Conservation (phyloP, 495 filamentous ascomycete genomes). For the Aspergillus indologenus region DNA sequence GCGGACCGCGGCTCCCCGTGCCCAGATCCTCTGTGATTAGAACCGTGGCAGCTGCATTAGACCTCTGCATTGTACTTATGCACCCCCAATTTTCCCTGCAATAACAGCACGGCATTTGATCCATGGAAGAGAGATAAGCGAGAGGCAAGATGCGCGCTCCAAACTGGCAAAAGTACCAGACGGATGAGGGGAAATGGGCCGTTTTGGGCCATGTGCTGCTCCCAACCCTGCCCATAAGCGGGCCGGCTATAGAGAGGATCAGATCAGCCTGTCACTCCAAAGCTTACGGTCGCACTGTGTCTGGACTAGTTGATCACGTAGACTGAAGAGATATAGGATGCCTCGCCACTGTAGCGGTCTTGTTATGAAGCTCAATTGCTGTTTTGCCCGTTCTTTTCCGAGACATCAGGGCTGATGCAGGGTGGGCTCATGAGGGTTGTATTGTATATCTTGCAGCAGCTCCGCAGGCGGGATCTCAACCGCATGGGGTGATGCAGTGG, state of each 20-base stretch:
- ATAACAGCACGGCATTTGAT: background rate
- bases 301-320: background rate
- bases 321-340: background rate
- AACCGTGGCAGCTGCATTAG: too few relatives aligned
- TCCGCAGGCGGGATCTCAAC: background rate
- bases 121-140: background rate
- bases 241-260: background rate
- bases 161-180: background rate
- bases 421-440: background rate
- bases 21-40: too few relatives aligned
- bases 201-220: background rate
- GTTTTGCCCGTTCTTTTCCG: background rate
- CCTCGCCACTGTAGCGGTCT: background rate
- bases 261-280: too few relatives aligned
- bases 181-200: background rate
- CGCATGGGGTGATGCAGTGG: background rate
- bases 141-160: background rate
- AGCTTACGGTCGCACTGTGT: background rate
- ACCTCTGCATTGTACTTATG: background rate
- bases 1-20: too few relatives aligned
- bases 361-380: background rate
- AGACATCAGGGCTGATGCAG: background rate
- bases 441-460: background rate
- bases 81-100: background rate
- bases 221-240: background rate